Evolutionary conservation across 2,329 filamentous ascomycete genomes (phyloP), one percentile per base, ranked within the genome.

Genomic region (Botrytis tulipae): DNA sequence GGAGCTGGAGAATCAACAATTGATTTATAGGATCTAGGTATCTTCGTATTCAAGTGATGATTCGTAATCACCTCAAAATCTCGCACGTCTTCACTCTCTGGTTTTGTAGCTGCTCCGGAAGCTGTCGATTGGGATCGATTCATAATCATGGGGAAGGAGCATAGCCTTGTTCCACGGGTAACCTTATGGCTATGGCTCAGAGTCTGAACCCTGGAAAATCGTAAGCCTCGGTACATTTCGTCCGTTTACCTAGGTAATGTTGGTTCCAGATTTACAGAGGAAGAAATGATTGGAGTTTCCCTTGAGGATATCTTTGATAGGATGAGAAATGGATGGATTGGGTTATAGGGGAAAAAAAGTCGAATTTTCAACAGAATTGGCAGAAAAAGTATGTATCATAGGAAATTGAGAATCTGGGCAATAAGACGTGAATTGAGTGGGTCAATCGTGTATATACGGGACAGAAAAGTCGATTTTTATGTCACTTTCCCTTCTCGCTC

Each of bases 241-340:
- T 18, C 60, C 18, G n/a, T 63, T 32, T 63, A 29, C 16, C 25
- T 29, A 63, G 37, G n/a, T 29, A 44, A 18, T 22, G n/a, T n/a
- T 9, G n/a, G 40, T 37, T 51, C 14, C 29, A n/a, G 44, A 44
- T 32, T 57, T 14, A 29, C 51, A 29, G 51, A 57, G n/a, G 8
- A 29, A 29, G 44, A 48, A n/a, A 18, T n/a, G 35, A 48, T 37
- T 22, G 44, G 29, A 37, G 2, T 75, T 77, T 76, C 51, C 74
- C 76, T 67, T 73, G 76, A 18, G 35, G 8, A 14, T 42, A 62
- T 59, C 7, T 48, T 60, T 72, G 22, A 54, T 67, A 35, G 60
- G 37, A 67, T 37, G 29, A 29, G 35, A 18, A 42, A 44, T 40
- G 6, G 35, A 44, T 29, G 54, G 5, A 18, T 29, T 40, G n/a